A percentile compares a stretch with the other conserved stretches of the same genome.
These are phyloP conservation scores for Conidiobolus incongruus DNA, from an alignment of 371 early-diverging fungal species.

Conservation along the genomic window DNA sequence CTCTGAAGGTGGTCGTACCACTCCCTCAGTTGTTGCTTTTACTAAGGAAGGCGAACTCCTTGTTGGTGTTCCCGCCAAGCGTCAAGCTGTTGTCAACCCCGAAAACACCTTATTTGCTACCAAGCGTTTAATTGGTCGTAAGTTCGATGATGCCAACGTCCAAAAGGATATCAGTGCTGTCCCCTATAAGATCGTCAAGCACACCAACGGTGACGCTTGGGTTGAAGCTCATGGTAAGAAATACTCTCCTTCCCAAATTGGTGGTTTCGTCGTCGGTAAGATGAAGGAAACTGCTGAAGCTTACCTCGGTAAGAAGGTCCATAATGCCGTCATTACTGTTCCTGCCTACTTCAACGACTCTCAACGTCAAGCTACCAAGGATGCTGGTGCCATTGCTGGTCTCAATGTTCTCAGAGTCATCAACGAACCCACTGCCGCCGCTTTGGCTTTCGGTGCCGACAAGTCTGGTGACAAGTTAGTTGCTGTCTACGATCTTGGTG, in stretches of 20 bases:
- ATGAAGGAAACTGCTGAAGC: slow-evolving; percentile 91
- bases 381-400: too few species aligned
- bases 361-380: too few species aligned
- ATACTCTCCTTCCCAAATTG: slow-evolving; percentile 92
- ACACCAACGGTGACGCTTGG: slow-evolving; percentile 96
- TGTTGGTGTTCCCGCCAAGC: slow-evolving; percentile 92
- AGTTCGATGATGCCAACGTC: slow-evolving; percentile 67
- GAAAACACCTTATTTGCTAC: slow-evolving; percentile 86
- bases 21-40: slow-evolving; percentile 94
- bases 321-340: slow-evolving; percentile 80
- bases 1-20: slow-evolving; percentile 88
- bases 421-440: too few species aligned
- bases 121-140: slow-evolving; percentile 93
- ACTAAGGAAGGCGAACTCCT: slow-evolving; percentile 77
- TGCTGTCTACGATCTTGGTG: slow-evolving; percentile 73
- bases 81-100: slow-evolving; percentile 87
- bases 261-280: slow-evolving; percentile 80
- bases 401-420: too few species aligned
- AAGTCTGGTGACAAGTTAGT: slow-evolving; percentile 61
- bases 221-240: slow-evolving; percentile 76
- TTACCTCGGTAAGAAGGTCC: slow-evolving; percentile 62
- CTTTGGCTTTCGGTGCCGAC: slow-evolving; percentile 95
- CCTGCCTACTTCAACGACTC: too few species aligned
- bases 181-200: slow-evolving; percentile 76
- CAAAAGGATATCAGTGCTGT: slow-evolving; percentile 65